These are phyloP conservation scores for Gentiana straminea DNA, from an alignment of 257 asterid species.

Conservation along the genomic window DNA sequence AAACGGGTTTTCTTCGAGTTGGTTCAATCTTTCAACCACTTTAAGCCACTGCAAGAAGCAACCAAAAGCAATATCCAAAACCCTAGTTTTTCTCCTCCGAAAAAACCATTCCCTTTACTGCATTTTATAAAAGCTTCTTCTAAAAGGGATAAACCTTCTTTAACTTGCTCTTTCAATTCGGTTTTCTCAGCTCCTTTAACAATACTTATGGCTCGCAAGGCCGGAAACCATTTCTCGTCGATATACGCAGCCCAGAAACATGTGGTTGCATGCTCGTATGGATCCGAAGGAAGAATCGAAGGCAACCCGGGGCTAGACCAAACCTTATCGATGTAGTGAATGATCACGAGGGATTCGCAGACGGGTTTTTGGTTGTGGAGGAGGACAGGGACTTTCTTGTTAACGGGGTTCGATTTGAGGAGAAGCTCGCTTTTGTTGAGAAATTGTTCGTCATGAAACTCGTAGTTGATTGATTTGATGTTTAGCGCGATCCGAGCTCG, in stretches of 20 bases:
- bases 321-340: slow-evolving; percentile 35
- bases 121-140: too few species aligned
- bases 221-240: slow-evolving; percentile 9
- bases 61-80: too few species aligned
- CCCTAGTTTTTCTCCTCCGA: too few species aligned
- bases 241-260: slow-evolving; percentile 40
- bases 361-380: slow-evolving; percentile 22
- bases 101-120: too few species aligned
- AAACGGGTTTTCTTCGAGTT: too few species aligned
- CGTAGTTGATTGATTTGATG: slow-evolving; percentile 23
- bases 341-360: slow-evolving; percentile 30
- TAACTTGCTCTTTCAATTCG: too few species aligned
- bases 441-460: not conserved
- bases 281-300: slow-evolving; percentile 34
- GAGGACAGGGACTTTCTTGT: too few species aligned
- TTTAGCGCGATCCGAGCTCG: slow-evolving; percentile 38
- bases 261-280: slow-evolving; percentile 33
- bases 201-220: too few species aligned
- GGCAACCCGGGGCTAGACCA: slow-evolving; percentile 27
- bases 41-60: too few species aligned
- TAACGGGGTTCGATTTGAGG: not conserved
- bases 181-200: too few species aligned
- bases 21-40: too few species aligned
- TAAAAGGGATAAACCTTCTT: too few species aligned
- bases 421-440: not conserved